Conservation (phyloP, 2,329 filamentous ascomycete species). For the Lasiodiplodia sp. region DNA sequence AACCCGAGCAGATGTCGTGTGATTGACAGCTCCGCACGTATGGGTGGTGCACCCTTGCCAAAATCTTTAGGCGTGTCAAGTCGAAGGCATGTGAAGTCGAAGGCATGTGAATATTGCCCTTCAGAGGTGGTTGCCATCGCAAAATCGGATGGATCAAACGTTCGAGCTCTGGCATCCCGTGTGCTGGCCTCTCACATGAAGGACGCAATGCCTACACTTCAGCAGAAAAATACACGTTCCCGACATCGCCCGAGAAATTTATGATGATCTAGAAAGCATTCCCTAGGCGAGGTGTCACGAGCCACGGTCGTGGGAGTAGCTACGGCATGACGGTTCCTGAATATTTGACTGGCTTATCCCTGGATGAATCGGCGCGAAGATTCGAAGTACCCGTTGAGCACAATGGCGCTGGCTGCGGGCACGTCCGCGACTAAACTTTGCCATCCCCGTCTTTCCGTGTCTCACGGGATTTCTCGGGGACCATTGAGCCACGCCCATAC, state of each 20-base stretch:
- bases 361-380: background rate
- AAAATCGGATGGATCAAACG: background rate
- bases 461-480: background rate
- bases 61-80: background rate
- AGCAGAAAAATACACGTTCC: background rate
- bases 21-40: background rate
- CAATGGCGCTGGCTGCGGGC: background rate
- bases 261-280: slow-evolving; percentile 6
- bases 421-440: background rate
- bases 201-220: background rate
- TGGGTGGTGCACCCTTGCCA: background rate
- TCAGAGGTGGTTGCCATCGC: background rate
- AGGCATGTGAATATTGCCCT: background rate
- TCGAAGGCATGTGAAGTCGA: background rate
- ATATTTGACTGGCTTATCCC: slow-evolving; percentile 5
- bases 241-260: slow-evolving; percentile 7
- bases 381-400: background rate
- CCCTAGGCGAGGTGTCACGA: background rate
- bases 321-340: background rate
- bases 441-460: background rate
- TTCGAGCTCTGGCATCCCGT: background rate
- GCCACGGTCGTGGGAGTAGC: background rate
- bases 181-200: slow-evolving; percentile 6
- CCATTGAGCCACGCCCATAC: background rate
- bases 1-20: slow-evolving; percentile 3